phyloP scores from a whole-genome alignment of 192 early-diverging fungal genomes.

The Coemansia sp. region DNA sequence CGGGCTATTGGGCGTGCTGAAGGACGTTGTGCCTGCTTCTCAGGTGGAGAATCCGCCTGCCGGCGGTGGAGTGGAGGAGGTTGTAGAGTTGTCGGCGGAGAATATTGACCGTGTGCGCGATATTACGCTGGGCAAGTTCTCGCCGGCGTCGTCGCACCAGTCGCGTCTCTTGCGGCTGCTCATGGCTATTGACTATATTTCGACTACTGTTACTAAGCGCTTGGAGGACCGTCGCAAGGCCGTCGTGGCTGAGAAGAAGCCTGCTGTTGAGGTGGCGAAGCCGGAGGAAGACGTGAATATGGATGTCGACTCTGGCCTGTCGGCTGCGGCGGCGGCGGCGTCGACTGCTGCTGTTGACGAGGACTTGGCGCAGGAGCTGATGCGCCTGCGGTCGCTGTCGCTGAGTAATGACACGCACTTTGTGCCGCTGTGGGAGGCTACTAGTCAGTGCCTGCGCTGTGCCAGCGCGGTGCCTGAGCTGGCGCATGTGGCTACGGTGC shows the following conservation, averaged over 20 bases:
- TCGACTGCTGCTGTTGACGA: conserved; percentile 6
- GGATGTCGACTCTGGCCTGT: conserved; percentile 1
- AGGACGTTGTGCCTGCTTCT: conserved; percentile 11
- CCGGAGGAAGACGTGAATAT: conserved; percentile 40
- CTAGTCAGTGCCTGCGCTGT: conserved; percentile 71
- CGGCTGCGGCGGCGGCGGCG: neutral
- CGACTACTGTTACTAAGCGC: conserved; percentile 43
- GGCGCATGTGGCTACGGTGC: conserved; percentile 86
- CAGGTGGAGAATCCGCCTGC: neutral
- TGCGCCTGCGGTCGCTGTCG: conserved; percentile 50
- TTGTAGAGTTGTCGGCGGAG: conserved; percentile 12
- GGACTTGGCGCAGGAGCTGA: conserved; percentile 22
- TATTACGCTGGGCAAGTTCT: conserved; percentile 74
- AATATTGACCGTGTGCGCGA: conserved; percentile 69
- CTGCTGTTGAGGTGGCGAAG: neutral
- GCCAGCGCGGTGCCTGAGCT: conserved; percentile 79
- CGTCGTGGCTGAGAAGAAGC: neutral
- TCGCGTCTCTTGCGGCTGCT: conserved; percentile 90
- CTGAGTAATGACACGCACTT: conserved; percentile 53
- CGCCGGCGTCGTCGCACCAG: conserved; percentile 83
- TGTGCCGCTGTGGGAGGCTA: conserved; percentile 70
- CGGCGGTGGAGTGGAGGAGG: conserved; percentile 43
- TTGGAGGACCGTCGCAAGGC: conserved; percentile 42
- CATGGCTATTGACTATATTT: conserved; percentile 88
- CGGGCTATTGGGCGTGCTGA: conserved; percentile 62